Conservation (phyloP, 164 flowering plant species). For the Liriodendron chinense region DNA sequence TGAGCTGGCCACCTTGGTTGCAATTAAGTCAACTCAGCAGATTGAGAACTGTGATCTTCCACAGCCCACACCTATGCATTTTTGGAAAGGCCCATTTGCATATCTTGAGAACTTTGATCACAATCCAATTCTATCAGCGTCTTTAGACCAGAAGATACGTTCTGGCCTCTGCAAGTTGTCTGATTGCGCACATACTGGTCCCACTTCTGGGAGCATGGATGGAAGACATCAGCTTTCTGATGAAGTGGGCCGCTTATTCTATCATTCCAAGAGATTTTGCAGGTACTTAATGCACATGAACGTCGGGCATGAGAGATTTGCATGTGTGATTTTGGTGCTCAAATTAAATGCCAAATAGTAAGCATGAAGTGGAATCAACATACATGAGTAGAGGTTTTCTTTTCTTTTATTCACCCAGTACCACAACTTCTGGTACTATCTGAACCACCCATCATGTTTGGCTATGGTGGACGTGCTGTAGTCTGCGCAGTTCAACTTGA, state of each 20-base stretch:
- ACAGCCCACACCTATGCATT: conserved; percentile 29
- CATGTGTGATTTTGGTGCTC: neutral
- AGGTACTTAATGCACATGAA: conserved; percentile 26
- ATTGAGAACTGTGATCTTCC: conserved; percentile 60
- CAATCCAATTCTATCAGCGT: conserved; percentile 11
- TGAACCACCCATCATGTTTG: no score
- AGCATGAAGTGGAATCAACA: neutral
- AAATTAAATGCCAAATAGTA: no score
- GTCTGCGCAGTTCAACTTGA: no score
- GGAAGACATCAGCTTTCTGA: conserved; percentile 13
- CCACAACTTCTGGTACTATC: neutral
- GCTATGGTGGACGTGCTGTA: no score
- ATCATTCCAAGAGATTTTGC: conserved; percentile 23
- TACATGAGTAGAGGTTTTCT: neutral
- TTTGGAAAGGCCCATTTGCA: conserved; percentile 20
- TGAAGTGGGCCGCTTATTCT: conserved; percentile 18
- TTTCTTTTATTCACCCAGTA: neutral
- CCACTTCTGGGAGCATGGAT: conserved; percentile 18
- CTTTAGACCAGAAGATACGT: conserved; percentile 23
- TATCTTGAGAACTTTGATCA: conserved; percentile 25
- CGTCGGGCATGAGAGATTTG: neutral
- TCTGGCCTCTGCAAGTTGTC: conserved; percentile 2
- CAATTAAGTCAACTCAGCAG: conserved; percentile 38
- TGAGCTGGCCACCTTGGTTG: conserved; percentile 50
- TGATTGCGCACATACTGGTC: conserved; percentile 12